Conservation (phyloP, 306 rosid species). For the Acmispon strigosus region DNA sequence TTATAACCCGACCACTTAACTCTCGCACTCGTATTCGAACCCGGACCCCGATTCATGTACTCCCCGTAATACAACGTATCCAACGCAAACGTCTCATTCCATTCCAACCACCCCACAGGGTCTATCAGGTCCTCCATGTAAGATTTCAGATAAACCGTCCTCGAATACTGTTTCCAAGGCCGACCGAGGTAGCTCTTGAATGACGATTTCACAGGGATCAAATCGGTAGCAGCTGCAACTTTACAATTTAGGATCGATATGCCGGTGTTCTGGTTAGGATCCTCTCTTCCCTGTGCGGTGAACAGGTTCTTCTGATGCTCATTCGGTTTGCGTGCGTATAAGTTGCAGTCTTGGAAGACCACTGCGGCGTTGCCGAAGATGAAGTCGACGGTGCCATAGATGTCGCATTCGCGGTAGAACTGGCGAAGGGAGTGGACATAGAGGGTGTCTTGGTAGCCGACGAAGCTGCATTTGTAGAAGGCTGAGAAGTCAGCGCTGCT, state of each 20-base stretch:
- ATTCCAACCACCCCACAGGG: constrained; percentile 77
- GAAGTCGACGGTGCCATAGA: constrained; percentile 81
- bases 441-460: constrained; percentile 88
- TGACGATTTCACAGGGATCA: constrained; percentile 34
- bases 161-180: constrained; percentile 69
- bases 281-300: constrained; percentile 84
- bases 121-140: constrained; percentile 52
- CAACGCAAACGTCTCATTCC: constrained; percentile 71
- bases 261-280: constrained; percentile 86
- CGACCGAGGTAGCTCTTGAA: constrained; percentile 63
- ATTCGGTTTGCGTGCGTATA: constrained; percentile 67
- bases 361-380: constrained; percentile 78
- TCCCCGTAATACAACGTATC: constrained; percentile 70
- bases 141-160: constrained; percentile 50
- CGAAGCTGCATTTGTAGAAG: constrained; percentile 71
- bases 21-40: constrained; percentile 53
- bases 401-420: constrained; percentile 75
- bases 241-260: constrained; percentile 58
- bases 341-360: constrained; percentile 64
- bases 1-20: constrained; percentile 73
- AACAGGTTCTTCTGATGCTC: constrained; percentile 55
- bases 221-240: constrained; percentile 57
- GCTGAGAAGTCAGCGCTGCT: constrained; percentile 63
- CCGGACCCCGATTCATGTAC: constrained; percentile 60
- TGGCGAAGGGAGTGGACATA: constrained; percentile 78